Evolutionary conservation across 768 basidiomycete species (phyloP).

Genomic region (Mrakia gelida): DNA sequence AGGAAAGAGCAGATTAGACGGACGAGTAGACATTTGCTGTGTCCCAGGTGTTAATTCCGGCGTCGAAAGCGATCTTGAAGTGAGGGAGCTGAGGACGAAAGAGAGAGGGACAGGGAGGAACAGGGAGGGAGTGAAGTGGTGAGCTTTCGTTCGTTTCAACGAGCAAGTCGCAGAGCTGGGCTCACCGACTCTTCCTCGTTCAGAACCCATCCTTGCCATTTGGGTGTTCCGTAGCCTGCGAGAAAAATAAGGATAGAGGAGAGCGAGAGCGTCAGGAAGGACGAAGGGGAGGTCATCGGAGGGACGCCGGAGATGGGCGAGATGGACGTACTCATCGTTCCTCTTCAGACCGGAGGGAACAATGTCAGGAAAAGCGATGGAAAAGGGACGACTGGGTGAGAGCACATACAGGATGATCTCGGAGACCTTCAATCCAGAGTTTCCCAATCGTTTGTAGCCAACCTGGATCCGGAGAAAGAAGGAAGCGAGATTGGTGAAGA

Average conservation of each 20-base stretch:
- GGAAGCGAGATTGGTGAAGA: too few species aligned
- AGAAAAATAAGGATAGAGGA: not conserved
- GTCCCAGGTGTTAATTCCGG: slow-evolving; percentile 41
- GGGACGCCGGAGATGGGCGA: not conserved
- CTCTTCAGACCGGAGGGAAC: not conserved
- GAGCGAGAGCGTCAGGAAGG: not conserved
- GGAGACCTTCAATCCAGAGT: slow-evolving; percentile 25
- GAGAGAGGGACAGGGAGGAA: not conserved
- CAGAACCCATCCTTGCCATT: slow-evolving; percentile 17
- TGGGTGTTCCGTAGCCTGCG: not conserved
- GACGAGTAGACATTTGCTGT: slow-evolving; percentile 47
- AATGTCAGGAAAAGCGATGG: not conserved
- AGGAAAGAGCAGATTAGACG: too few species aligned
- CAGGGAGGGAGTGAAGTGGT: not conserved
- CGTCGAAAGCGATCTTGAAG: slow-evolving; percentile 43
- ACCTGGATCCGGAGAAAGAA: too few species aligned
- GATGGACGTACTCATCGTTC: not conserved
- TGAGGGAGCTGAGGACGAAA: not conserved
- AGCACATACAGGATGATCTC: slow-evolving; percentile 28
- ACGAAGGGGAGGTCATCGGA: not conserved
- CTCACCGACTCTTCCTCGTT: slow-evolving; percentile 6
- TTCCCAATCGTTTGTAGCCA: slow-evolving; percentile 18
- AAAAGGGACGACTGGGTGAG: not conserved
- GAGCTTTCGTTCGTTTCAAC: not conserved
- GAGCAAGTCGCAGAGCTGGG: not conserved